Evolutionary conservation across 208 protist genomes (phyloP).

Genomic region (Acanthamoeba sp.): DNA sequence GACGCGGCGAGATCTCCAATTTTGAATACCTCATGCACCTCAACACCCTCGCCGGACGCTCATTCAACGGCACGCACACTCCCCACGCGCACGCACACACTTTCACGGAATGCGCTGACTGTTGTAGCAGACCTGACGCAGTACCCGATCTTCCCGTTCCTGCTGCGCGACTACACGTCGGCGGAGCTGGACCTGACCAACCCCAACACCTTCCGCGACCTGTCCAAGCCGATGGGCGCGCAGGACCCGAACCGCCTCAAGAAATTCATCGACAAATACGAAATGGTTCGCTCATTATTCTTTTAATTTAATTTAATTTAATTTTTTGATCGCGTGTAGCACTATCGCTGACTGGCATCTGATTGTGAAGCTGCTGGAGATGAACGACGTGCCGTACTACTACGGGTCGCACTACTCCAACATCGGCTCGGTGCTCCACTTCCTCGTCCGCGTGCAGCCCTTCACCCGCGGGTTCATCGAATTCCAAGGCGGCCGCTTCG

Average conservation of each 20-base stretch:
- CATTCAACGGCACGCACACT: slow-evolving; percentile 92
- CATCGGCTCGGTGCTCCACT: slow-evolving; percentile 96
- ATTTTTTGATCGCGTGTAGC: too few relatives aligned
- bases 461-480: slow-evolving; percentile 91
- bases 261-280: slow-evolving; percentile 72
- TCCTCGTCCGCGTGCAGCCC: slow-evolving; percentile 98
- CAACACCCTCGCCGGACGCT: slow-evolving; percentile 97
- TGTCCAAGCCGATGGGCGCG: slow-evolving; percentile 96
- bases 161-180: slow-evolving; percentile 96
- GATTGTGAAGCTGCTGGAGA: slow-evolving; percentile 71
- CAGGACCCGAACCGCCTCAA: slow-evolving; percentile 86
- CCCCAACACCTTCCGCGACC: slow-evolving; percentile 90
- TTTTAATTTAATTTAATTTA: too few relatives aligned
- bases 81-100: not conserved
- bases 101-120: not conserved
- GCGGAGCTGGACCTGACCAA: slow-evolving; percentile 94
- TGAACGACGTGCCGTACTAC: slow-evolving; percentile 93
- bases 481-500: slow-evolving; percentile 93
- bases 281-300: slow-evolving; percentile 4
- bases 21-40: slow-evolving; percentile 99
- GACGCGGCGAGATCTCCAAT: slow-evolving; percentile 95
- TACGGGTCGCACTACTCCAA: slow-evolving; percentile 98
- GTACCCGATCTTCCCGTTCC: slow-evolving; percentile 99
- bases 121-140: slow-evolving; percentile 94
- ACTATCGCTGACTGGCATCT: too few relatives aligned